These are phyloP conservation scores for Sporothrix pseudoabietina DNA, from an alignment of 2,329 filamentous ascomycete genomes.

Conservation along the genomic window DNA sequence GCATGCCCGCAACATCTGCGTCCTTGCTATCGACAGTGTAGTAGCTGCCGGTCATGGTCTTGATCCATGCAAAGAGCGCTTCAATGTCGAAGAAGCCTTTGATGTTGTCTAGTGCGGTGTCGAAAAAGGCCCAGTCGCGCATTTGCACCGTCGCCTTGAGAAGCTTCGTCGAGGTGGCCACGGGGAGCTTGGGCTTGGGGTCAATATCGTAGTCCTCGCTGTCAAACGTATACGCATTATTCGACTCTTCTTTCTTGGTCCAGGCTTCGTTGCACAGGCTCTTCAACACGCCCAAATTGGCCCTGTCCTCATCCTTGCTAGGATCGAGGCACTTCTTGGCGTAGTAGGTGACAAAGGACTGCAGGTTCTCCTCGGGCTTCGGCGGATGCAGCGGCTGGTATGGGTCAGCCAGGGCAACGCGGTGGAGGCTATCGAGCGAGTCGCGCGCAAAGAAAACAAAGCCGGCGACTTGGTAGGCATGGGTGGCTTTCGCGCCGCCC, in stretches of 20 bases:
- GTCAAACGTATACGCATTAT: too few species aligned
- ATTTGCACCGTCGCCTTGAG: neutral
- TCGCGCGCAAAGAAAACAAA: neutral
- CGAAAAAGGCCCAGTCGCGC: neutral
- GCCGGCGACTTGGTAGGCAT: neutral
- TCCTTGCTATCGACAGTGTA: neutral
- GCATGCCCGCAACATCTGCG: neutral
- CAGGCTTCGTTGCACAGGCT: neutral
- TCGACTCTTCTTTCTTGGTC: neutral
- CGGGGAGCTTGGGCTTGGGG: neutral
- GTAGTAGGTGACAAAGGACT: neutral
- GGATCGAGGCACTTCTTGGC: neutral
- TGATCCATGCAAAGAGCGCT: neutral
- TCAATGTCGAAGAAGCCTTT: neutral
- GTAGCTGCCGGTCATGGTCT: neutral
- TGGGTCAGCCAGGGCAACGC: neutral
- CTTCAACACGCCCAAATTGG: neutral
- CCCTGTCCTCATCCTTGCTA: neutral
- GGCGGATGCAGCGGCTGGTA: neutral
- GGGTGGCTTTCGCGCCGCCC: neutral
- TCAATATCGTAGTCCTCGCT: neutral
- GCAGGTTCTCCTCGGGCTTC: neutral
- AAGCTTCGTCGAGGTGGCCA: neutral
- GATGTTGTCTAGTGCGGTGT: neutral
- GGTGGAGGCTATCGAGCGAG: neutral